Evolutionary conservation across 1,284 basidiomycete genomes (phyloP), one percentile per base, ranked within the genome.

Genomic region (Neolentinus lepideus): DNA sequence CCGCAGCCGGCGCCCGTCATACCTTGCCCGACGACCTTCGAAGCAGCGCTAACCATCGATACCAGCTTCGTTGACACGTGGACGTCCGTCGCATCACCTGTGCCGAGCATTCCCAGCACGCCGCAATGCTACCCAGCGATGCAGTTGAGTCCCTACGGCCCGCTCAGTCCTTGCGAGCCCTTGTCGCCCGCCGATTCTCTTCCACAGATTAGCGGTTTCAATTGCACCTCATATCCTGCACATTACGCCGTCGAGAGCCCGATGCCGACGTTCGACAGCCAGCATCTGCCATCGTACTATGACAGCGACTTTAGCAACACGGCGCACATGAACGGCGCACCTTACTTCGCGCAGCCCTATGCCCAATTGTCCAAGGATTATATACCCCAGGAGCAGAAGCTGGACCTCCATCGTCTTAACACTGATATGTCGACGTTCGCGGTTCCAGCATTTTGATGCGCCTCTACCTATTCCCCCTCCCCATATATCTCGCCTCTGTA

Each of bases 51-150:
- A 54, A 56, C 59, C 24, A 62, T 69, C 60, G 61, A 67, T 58
- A 64, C 67, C 26, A 62, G 63, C 29, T 66, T 66, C 63, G 56
- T 66, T 53, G 58, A 62, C 53, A 53, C 55, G 25, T 66, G 62
- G 63, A 56, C 60, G 2, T 52, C 56, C 14, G 56, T 63, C 2
- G 60, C 63, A 14, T 69, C 70, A 9, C 65, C 69, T 25, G 58
- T 64, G 53, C 64, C 68, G 26, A 69, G 67, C 57, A 64, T 66
- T 38, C 68, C 69, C 3, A 61, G 62, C 33, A 67, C 68, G 26
- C 68, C 67, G 12, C 61, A 63, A 38, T 56, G 58, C 33, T 69
- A 62, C 58, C 56, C 63, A 25, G 48, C 54, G 47, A 29, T 26
- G 24, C 47, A 50, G 24, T n/a, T 21, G 47, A 50, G 27, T 50